Percentiles rank a stretch among this genome's conserved stretches.
Conservation (phyloP, 441 rosid species). For the Populus trichocarpa region DNA sequence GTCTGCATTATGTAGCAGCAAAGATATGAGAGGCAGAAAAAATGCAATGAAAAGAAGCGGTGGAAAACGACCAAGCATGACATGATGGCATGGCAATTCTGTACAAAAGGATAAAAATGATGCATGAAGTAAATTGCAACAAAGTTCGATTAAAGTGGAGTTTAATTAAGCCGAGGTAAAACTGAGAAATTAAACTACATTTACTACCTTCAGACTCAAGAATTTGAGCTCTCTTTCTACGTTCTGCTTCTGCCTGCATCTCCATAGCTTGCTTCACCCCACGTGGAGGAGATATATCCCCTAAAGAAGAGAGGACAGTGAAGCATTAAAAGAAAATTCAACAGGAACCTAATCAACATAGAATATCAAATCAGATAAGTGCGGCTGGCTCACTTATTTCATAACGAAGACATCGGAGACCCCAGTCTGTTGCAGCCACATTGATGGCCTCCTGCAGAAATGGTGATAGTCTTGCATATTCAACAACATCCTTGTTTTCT, state of each 20-base stretch:
- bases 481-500: background rate
- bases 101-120: background rate
- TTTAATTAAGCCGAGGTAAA: background rate
- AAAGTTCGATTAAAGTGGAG: background rate
- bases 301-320: background rate
- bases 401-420: slow-evolving; percentile 87
- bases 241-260: too few species aligned
- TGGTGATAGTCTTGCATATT: background rate
- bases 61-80: background rate
- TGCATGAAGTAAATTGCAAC: background rate
- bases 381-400: slow-evolving; percentile 64
- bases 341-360: too few species aligned
- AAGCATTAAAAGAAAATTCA: background rate
- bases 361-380: background rate
- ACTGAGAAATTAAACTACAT: background rate
- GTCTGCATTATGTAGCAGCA: background rate
- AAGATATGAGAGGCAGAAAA: background rate
- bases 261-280: too few species aligned
- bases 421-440: slow-evolving; percentile 92
- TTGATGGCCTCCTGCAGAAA: slow-evolving; percentile 74
- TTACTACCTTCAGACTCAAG: background rate
- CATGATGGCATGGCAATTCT: background rate
- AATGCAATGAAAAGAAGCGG: background rate
- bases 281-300: too few species aligned
- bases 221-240: too few species aligned